Evolutionary conservation across 2,329 filamentous ascomycete species (phyloP), one percentile per base, ranked within the genome.

Genomic region (Aspergillus awamori): DNA sequence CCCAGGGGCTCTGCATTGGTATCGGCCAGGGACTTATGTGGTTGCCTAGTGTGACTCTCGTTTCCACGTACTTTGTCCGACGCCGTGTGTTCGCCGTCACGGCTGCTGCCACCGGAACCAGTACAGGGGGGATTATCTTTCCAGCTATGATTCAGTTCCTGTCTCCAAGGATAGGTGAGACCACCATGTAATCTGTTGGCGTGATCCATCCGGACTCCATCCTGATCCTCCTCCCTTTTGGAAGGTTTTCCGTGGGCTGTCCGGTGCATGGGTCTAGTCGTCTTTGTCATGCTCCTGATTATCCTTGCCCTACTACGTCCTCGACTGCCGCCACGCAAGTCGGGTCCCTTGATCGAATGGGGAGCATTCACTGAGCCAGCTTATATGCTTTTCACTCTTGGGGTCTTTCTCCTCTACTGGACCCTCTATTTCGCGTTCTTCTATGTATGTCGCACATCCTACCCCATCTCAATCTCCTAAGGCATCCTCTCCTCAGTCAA

Each of bases 311-410:
- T 80, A 8, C 70, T 78, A 10, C 76, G 73, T 53, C 74, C 80
- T 4, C 75, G 84, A 8, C 72, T 88, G 8, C 57, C 73, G 56
- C 62, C 68, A 39, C 63, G 68, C 51, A 60, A 61, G 41, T 39
- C 64, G 20, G 52, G 67, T 17, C 43, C 61, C 10, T 30, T 86
- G 10, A 74, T 88, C 8, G 86, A 89, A 54, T 82, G 79, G 80
- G 74, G 74, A 1, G 85, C 86, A 0, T 87, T 89, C 66, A 79
- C 72, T 48, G 86, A 89, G 68, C 67, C 77, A 0, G 77, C 84
- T n/a, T 89, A 88, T 61, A 70, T 80, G 1, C 69, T 84, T 4
- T 83, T 83, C 63, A 72, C 79, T 1, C 59, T 79, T 4, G 81
- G 81, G 1, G 78, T 79, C 61, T 80, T 80, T 57, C 74, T 80